Evolutionary conservation across 768 basidiomycete species (phyloP), one percentile per base, ranked within the genome.

Genomic region (Rhodosporidiobolus sp.): DNA sequence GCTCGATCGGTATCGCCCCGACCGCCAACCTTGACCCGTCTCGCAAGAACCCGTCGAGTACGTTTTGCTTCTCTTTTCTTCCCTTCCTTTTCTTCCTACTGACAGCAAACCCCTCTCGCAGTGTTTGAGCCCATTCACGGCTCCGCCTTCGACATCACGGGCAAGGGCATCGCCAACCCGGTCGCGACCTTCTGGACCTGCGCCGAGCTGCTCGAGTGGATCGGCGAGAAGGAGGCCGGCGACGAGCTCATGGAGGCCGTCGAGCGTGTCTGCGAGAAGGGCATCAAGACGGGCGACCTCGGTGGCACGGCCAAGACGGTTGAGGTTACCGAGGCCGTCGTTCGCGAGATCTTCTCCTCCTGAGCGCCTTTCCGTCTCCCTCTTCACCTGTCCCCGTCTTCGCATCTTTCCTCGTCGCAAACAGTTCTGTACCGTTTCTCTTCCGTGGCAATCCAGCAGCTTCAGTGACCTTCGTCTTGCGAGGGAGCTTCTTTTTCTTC

Each of bases 231-330:
- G 81, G 70, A 79, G 81, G 69, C 85, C 79, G 57, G 84, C 83
- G 78, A 83, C 12, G 26, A 57, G 28, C 64, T 73, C 49, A 65
- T 73, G 75, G 50, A 69, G 14, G 92, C 94, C 34, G 93, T 97
- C 12, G 85, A 88, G 72, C 91, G 87, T 79, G 91, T 90, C 43
- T 84, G 96, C n/a, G 93, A 96, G 79, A 82, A 83, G 14, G 92
- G 90, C 22, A 80, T 90, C 68, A 85, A 92, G 75, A 94, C 94
- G 8, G 86, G 86, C 26, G 94, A 97, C 81, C 83, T 97, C 58
- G 90, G 91, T 61, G 94, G 94, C 28, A 84, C 83, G 16, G 85
- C 85, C 54, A 83, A 83, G 35, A 95, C 94, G 20, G 83, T 80
- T 58, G 89, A 92, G 79, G 84, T 95, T 32, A 94, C 94, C 22